Evolutionary conservation across 768 basidiomycete genomes (phyloP).

Genomic region (Tricholoma matsutake): DNA sequence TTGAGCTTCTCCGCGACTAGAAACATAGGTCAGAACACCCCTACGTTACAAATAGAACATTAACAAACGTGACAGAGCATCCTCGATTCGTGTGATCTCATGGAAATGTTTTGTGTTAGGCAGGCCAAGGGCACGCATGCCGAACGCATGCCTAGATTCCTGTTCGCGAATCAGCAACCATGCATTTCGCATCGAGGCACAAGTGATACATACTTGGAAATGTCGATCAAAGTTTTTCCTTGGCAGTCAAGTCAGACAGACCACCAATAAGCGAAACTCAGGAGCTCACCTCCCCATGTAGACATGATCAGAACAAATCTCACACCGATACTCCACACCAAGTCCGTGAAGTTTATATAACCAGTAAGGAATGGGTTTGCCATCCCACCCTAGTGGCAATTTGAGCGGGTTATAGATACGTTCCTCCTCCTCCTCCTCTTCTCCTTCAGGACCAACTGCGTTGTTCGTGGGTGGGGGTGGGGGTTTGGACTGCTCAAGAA

Average conservation of each 20-base stretch:
- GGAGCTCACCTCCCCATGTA: slow-evolving; percentile 86
- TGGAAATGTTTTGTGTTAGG: slow-evolving; percentile 99
- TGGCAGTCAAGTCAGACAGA: slow-evolving; percentile 4
- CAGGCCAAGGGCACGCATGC: slow-evolving; percentile 94
- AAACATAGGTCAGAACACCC: background rate
- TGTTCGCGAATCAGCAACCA: slow-evolving; percentile 30
- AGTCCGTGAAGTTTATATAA: slow-evolving; percentile 96
- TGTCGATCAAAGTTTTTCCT: slow-evolving; percentile 97
- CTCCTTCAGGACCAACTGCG: slow-evolving; percentile 46
- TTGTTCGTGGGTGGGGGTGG: slow-evolving; percentile 45
- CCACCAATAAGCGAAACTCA: slow-evolving; percentile 1
- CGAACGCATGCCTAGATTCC: slow-evolving; percentile 96
- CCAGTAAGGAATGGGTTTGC: slow-evolving; percentile 99
- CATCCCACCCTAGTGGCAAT: slow-evolving; percentile 95
- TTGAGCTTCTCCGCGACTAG: slow-evolving; percentile 97
- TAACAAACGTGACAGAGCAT: slow-evolving; percentile 86
- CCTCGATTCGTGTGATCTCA: slow-evolving; percentile 95
- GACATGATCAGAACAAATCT: slow-evolving; percentile 95
- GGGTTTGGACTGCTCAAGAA: slow-evolving; percentile 67
- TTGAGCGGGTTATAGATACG: slow-evolving; percentile 98
- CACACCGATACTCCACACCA: slow-evolving; percentile 96
- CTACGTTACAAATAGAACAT: background rate
- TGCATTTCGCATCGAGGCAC: background rate
- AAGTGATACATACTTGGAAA: slow-evolving; percentile 63
- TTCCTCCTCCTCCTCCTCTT: slow-evolving; percentile 94